Evolutionary conservation across 495 filamentous ascomycete species (phyloP).

Genomic region (Penicillium nucicola): DNA sequence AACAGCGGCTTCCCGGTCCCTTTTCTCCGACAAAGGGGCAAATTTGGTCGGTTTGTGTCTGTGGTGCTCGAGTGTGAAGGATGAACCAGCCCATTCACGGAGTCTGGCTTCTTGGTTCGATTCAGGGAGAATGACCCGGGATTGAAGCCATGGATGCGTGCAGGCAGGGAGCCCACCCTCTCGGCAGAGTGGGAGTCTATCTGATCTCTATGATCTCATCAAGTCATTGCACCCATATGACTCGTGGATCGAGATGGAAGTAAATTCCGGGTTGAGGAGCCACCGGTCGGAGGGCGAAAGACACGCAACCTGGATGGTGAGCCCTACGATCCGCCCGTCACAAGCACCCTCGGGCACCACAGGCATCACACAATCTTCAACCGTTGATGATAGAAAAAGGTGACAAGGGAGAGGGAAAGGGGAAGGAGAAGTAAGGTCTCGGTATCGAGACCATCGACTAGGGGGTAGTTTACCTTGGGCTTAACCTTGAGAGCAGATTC

Average conservation of each 20-base stretch:
- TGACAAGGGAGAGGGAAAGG: neutral
- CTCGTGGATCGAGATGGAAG: neutral
- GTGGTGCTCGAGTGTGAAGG: too few relatives aligned
- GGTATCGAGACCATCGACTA: neutral
- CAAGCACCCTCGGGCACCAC: too few relatives aligned
- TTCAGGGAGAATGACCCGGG: neutral
- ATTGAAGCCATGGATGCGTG: neutral
- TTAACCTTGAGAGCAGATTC: slow-evolving; percentile 77
- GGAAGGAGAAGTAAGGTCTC: neutral
- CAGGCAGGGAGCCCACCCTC: neutral
- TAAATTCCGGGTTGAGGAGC: neutral
- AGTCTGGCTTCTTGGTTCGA: too few relatives aligned
- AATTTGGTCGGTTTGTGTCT: too few relatives aligned
- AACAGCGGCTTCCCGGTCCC: slow-evolving; percentile 25
- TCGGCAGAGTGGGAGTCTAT: neutral
- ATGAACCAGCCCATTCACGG: too few relatives aligned
- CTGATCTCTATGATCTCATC: neutral
- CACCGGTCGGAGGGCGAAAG: slow-evolving; percentile 1
- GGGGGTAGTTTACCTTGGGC: slow-evolving; percentile 62
- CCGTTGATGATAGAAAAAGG: neutral
- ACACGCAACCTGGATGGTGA: neutral
- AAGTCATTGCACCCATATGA: neutral
- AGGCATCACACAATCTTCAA: too few relatives aligned
- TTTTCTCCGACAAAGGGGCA: neutral
- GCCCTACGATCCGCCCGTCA: neutral